Percentiles rank a stretch among this genome's conserved stretches.
phyloP scores from a whole-genome alignment of 2,329 filamentous ascomycete species.

The Xylaria sp. region DNA sequence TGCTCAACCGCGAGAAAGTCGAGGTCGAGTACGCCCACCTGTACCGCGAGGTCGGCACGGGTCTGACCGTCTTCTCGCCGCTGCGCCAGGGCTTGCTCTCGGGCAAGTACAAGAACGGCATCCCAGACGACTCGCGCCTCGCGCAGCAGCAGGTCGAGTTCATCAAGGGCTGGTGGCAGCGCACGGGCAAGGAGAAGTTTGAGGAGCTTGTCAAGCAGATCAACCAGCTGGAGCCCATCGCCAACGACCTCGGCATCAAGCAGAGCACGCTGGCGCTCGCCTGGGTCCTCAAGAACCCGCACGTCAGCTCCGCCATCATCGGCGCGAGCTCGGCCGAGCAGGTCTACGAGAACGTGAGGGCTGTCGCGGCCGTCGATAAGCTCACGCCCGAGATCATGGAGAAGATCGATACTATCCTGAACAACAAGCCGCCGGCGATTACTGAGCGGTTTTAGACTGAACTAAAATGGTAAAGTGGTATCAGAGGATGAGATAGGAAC shows the following conservation, averaged over 20 bases:
- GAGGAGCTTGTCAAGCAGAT: constrained; percentile 68
- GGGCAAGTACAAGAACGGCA: constrained; percentile 74
- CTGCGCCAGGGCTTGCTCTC: constrained; percentile 70
- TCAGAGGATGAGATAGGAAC: too few species aligned
- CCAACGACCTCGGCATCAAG: constrained; percentile 71
- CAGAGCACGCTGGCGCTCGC: constrained; percentile 67
- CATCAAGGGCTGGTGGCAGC: constrained; percentile 64
- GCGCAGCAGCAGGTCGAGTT: constrained; percentile 66
- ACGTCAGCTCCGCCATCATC: constrained; percentile 70
- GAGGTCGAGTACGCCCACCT: constrained; percentile 71
- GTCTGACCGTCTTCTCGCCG: constrained; percentile 72
- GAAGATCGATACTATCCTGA: constrained; percentile 68
- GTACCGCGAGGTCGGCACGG: constrained; percentile 69
- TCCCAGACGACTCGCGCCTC: constrained; percentile 52
- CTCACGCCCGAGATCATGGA: constrained; percentile 68
- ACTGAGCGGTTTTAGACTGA: constrained; percentile 48
- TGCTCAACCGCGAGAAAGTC: constrained; percentile 70
- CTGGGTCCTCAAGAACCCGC: constrained; percentile 71
- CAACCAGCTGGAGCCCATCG: constrained; percentile 69
- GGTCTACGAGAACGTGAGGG: constrained; percentile 69
- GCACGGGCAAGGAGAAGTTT: constrained; percentile 64
- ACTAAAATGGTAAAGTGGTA: too few species aligned
- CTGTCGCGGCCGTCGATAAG: constrained; percentile 63
- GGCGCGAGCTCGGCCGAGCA: constrained; percentile 69
- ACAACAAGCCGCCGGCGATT: constrained; percentile 66